Conservation (phyloP, 768 basidiomycete species). For the Psilocybe sp. region DNA sequence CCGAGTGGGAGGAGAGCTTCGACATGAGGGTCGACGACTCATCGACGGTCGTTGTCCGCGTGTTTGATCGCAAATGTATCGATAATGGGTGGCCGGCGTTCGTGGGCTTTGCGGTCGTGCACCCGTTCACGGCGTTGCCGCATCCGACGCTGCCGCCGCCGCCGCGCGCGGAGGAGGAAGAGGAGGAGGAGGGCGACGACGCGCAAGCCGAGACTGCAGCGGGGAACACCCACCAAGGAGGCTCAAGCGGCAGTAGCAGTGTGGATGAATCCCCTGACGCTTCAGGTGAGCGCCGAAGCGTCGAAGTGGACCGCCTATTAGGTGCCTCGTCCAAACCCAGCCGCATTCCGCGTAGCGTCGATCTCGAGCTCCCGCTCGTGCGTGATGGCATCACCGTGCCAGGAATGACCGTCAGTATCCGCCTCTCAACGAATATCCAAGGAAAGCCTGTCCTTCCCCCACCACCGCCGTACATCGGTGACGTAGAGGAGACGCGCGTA, state of each 20-base stretch:
- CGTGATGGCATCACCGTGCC: conserved; percentile 9
- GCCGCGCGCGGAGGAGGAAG: background rate
- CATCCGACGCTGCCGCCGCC: conserved; percentile 3
- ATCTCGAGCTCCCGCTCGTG: conserved; percentile 12
- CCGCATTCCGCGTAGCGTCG: background rate
- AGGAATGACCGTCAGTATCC: conserved; percentile 13
- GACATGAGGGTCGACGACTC: conserved; percentile 17
- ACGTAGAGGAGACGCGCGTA: conserved; percentile 1
- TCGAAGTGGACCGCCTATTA: no score
- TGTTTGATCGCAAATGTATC: conserved; percentile 22
- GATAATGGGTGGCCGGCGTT: conserved; percentile 17
- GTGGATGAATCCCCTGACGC: no score
- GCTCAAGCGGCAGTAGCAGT: no score
- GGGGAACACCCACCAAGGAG: no score
- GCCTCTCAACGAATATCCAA: conserved; percentile 11
- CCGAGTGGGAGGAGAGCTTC: conserved; percentile 21
- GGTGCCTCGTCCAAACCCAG: no score
- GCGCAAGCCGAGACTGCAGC: background rate
- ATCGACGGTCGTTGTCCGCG: conserved; percentile 17
- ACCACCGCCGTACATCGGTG: conserved; percentile 2
- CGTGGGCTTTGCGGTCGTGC: conserved; percentile 19
- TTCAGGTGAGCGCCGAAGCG: no score
- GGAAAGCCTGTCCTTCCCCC: conserved; percentile 5
- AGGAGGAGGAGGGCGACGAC: background rate
- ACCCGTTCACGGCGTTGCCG: conserved; percentile 15